These are phyloP conservation scores for Tulasnella sp. DNA, from an alignment of 768 basidiomycete genomes.

Conservation along the genomic window DNA sequence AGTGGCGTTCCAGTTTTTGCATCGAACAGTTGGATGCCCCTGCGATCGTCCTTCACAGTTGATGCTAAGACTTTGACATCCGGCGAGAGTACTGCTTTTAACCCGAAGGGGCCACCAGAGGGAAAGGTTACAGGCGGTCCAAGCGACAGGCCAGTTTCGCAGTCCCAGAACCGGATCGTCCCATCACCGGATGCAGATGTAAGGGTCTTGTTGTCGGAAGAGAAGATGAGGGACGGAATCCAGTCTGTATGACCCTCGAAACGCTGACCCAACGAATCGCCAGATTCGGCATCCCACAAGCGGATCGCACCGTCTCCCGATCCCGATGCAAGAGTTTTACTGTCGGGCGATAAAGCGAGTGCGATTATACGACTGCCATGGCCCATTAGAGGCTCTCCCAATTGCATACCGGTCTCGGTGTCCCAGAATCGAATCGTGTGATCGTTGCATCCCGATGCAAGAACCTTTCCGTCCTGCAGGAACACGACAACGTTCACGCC, in stretches of 20 bases:
- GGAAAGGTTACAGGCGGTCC: too few species aligned
- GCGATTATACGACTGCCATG: constrained; percentile 41
- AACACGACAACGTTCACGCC: constrained; percentile 39
- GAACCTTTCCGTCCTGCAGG: constrained; percentile 35
- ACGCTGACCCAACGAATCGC: neutral
- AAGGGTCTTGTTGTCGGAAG: too few species aligned
- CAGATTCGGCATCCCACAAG: constrained; percentile 25
- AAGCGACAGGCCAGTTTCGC: too few species aligned
- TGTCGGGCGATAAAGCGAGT: constrained; percentile 38
- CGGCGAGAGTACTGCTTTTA: too few species aligned
- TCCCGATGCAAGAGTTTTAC: constrained; percentile 40
- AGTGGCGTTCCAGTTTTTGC: too few species aligned
- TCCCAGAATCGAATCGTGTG: constrained; percentile 41
- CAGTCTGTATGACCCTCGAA: neutral
- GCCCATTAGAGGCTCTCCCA: constrained; percentile 37
- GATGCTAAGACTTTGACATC: too few species aligned
- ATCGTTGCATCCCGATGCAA: constrained; percentile 39
- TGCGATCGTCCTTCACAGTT: too few species aligned
- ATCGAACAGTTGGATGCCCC: too few species aligned
- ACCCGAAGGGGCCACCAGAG: too few species aligned
- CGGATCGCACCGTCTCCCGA: constrained; percentile 39
- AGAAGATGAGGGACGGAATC: too few species aligned
- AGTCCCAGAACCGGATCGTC: too few species aligned
- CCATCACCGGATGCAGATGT: too few species aligned
- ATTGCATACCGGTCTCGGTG: constrained; percentile 30